Conservation (phyloP, 306 rosid species). For the Styphnolobium japonicum region DNA sequence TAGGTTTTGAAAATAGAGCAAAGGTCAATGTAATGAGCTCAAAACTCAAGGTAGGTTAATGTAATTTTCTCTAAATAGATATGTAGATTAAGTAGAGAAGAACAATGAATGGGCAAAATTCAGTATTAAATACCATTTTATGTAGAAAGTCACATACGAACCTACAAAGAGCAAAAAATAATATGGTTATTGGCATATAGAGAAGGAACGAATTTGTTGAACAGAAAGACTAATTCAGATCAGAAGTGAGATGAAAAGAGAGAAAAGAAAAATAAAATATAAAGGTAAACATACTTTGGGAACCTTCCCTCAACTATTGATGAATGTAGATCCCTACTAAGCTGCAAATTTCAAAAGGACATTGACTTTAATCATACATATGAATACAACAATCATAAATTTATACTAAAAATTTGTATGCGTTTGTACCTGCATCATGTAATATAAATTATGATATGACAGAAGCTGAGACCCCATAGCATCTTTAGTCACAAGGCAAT, state of each 20-base stretch:
- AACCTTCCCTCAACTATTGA: conserved; percentile 79
- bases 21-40: not conserved
- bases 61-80: not conserved
- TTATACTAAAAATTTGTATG: not conserved
- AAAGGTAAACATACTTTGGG: conserved; percentile 70
- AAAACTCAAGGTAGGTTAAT: conserved; percentile 13
- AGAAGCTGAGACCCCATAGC: conserved; percentile 99
- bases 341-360: conserved; percentile 52
- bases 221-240: not conserved
- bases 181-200: conserved; percentile 16
- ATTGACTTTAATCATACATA: not conserved
- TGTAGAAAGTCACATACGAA: conserved; percentile 78
- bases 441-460: conserved; percentile 85
- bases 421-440: conserved; percentile 79
- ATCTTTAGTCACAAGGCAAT: conserved; percentile 91
- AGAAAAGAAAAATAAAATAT: not conserved
- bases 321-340: conserved; percentile 79
- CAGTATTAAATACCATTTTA: conserved; percentile 57
- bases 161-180: conserved; percentile 47
- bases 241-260: not conserved
- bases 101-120: not conserved
- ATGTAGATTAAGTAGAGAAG: not conserved
- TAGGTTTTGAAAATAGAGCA: not conserved
- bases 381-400: not conserved
- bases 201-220: conserved; percentile 12